Percentiles rank a stretch among this genome's conserved stretches.
Conservation (phyloP, 805 yeast genomes). For the Sugiyamaella smithiae region DNA sequence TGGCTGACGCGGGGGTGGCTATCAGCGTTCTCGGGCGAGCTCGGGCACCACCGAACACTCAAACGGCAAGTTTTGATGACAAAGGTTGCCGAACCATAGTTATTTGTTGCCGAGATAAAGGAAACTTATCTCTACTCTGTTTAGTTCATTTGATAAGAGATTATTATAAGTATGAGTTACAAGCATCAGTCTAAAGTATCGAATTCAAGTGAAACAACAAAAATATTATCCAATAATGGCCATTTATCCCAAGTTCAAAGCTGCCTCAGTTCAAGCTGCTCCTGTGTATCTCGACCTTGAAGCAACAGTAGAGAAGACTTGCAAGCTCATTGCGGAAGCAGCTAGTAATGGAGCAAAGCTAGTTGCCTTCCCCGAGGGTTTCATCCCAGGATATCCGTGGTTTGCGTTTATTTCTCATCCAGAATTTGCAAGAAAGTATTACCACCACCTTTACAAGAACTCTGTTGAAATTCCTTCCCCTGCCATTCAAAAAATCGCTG, state of each 20-base stretch:
- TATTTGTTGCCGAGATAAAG: too few species aligned
- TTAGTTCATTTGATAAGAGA: too few species aligned
- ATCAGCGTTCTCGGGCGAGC: too few species aligned
- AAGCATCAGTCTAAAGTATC: too few species aligned
- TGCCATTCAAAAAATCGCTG: conserved; percentile 13
- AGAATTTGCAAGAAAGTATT: conserved; percentile 6
- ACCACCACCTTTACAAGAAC: conserved; percentile 1
- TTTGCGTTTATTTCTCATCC: conserved; percentile 14
- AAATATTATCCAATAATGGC: conserved; percentile 1
- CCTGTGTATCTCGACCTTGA: conserved; percentile 23
- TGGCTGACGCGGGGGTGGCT: background rate
- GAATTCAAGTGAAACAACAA: too few species aligned
- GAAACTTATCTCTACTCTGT: too few species aligned
- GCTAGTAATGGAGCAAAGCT: conserved; percentile 20
- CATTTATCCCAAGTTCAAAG: conserved; percentile 7
- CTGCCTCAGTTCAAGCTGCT: conserved; percentile 26
- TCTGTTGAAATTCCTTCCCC: background rate
- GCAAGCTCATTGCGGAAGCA: conserved; percentile 22
- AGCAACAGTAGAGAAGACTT: conserved; percentile 20
- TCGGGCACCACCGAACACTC: too few species aligned
- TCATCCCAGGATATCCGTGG: conserved; percentile 26
- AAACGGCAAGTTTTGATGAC: too few species aligned
- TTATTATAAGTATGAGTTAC: too few species aligned
- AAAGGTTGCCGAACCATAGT: too few species aligned
- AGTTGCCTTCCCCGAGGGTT: conserved; percentile 26